Percentiles rank a stretch among this genome's conserved stretches.
Conservation (phyloP, 2,329 filamentous ascomycete genomes). For the Colletotrichum filicis region DNA sequence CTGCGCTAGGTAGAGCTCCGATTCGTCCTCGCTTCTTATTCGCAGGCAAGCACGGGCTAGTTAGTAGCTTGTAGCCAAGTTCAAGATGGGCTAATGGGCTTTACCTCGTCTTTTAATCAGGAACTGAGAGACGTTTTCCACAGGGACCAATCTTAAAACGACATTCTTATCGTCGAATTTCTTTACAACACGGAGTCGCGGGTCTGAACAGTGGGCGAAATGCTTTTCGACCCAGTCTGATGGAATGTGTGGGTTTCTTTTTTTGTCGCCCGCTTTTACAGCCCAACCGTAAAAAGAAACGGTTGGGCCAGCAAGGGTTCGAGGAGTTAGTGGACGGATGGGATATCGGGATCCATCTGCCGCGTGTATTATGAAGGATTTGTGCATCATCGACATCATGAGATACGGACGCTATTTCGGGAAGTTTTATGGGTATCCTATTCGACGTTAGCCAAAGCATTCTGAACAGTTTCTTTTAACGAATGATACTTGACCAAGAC, state of each 20-base stretch:
- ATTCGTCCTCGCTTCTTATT: conserved; percentile 36
- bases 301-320: background rate
- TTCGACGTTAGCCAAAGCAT: conserved; percentile 31
- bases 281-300: conserved; percentile 2
- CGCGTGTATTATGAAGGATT: conserved; percentile 32
- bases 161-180: background rate
- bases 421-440: conserved; percentile 18
- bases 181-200: conserved; percentile 25
- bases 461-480: background rate
- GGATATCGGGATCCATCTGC: conserved; percentile 18
- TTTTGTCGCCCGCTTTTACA: conserved; percentile 12
- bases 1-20: conserved; percentile 2
- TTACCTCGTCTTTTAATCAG: conserved; percentile 36
- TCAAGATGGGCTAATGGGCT: conserved; percentile 38
- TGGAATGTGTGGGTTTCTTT: conserved; percentile 22
- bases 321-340: conserved; percentile 24
- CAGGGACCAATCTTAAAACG: conserved; percentile 35
- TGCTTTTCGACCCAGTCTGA: conserved; percentile 16
- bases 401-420: conserved; percentile 31
- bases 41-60: conserved; percentile 38
- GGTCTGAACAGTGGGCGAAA: conserved; percentile 10
- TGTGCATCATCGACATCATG: conserved; percentile 33
- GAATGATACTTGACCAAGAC: conserved; percentile 2
- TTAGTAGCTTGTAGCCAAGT: conserved; percentile 31
- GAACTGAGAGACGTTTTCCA: conserved; percentile 37